These are phyloP conservation scores for Saitozyma podzolica DNA, from an alignment of 768 basidiomycete species.

Conservation along the genomic window DNA sequence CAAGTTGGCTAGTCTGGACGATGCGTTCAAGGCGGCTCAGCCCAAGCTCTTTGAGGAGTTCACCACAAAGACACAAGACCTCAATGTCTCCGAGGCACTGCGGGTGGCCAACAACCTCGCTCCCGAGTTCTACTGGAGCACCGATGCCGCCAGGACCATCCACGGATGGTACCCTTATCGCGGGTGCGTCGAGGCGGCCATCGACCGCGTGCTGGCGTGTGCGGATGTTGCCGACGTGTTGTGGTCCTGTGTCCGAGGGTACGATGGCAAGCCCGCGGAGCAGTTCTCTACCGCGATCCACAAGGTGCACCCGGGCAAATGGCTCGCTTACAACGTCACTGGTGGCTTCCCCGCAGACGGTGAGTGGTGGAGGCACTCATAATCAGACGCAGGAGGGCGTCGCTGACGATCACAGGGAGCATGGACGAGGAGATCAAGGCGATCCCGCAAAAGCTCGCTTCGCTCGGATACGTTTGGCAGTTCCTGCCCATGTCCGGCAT, in stretches of 20 bases:
- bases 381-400: too few relatives aligned
- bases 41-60: slow-evolving; percentile 18
- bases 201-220: slow-evolving; percentile 7
- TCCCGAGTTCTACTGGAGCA: slow-evolving; percentile 21
- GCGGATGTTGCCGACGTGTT: slow-evolving; percentile 16
- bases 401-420: not conserved
- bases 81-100: slow-evolving; percentile 21
- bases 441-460: slow-evolving; percentile 4
- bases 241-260: slow-evolving; percentile 10
- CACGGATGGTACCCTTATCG: slow-evolving; percentile 22
- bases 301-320: slow-evolving; percentile 17
- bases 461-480: slow-evolving; percentile 8
- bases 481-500: slow-evolving; percentile 8
- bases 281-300: too few relatives aligned
- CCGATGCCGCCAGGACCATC: slow-evolving; percentile 16
- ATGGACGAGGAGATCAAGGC: slow-evolving; percentile 5
- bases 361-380: not conserved
- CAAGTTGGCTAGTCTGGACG: slow-evolving; percentile 17
- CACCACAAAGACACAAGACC: slow-evolving; percentile 3
- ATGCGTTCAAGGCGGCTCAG: slow-evolving; percentile 18
- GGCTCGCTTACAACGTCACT: slow-evolving; percentile 29
- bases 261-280: too few relatives aligned
- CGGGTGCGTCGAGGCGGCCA: slow-evolving; percentile 26
- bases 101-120: slow-evolving; percentile 13
- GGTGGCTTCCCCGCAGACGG: slow-evolving; percentile 18